Percentiles rank a stretch among this genome's conserved stretches.
Evolutionary conservation across 345 rosid genomes (phyloP).

Genomic region (Lepidium didymum): DNA sequence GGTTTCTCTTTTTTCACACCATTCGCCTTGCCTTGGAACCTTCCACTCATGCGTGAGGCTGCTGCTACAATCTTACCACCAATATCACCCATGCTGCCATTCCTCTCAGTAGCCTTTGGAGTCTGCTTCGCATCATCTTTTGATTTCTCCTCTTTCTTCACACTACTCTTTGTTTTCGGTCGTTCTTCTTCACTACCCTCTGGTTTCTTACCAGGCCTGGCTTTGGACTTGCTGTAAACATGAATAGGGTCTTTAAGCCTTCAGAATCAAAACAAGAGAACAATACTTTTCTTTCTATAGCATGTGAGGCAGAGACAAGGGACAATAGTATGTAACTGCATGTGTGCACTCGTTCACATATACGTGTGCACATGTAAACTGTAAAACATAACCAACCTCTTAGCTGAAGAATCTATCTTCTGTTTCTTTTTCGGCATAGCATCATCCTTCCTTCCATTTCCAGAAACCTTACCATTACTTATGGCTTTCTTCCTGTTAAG

Average conservation of each 20-base stretch:
- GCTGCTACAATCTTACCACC: constrained; percentile 20
- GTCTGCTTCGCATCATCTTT: background rate
- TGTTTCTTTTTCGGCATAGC: background rate
- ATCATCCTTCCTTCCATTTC: background rate
- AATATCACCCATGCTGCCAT: background rate
- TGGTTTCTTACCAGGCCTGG: background rate
- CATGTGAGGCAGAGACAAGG: background rate
- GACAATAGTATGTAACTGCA: background rate
- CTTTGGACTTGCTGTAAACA: background rate
- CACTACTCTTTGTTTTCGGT: background rate
- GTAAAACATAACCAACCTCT: background rate
- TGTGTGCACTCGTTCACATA: background rate
- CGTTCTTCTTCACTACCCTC: background rate
- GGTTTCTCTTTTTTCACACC: background rate
- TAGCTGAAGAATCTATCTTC: background rate
- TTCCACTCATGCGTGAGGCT: constrained; percentile 12
- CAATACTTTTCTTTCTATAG: background rate
- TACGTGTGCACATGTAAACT: background rate
- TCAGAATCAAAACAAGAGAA: background rate
- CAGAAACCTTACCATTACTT: background rate
- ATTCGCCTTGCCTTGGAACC: background rate
- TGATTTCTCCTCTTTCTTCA: background rate
- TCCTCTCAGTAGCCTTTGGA: background rate
- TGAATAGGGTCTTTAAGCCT: background rate
- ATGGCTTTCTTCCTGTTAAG: background rate